phyloP scores from a whole-genome alignment of 73 alveolate species.

The Tetrahymena borealis region DNA sequence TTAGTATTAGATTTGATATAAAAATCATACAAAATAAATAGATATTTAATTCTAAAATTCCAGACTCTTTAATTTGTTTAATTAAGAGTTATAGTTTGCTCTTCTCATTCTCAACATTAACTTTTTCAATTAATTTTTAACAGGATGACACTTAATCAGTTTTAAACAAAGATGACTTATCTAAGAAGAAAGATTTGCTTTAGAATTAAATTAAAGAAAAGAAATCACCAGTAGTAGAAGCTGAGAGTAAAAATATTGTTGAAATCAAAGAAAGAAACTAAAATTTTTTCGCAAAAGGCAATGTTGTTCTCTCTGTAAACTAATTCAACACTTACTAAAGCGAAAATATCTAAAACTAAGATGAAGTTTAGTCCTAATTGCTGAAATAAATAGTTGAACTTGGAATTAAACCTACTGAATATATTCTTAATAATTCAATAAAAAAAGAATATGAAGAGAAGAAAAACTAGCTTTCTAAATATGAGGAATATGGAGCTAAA shows the following conservation, averaged over 20 bases:
- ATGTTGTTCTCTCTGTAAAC: not conserved
- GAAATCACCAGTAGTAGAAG: not conserved
- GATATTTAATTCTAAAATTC: no score
- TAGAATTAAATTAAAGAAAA: not conserved
- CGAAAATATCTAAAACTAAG: not conserved
- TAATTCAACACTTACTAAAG: not conserved
- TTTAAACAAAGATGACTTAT: not conserved
- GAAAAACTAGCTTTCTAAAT: not conserved
- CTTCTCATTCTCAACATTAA: no score
- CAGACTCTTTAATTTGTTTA: no score
- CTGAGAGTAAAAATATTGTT: not conserved
- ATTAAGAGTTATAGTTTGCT: no score
- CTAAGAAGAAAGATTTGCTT: not conserved
- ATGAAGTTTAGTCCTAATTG: not conserved
- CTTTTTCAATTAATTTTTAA: no score
- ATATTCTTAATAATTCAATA: not conserved
- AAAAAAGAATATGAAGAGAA: not conserved
- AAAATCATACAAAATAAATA: no score
- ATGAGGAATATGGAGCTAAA: not conserved
- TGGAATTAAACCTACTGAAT: not conserved
- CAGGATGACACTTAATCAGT: not conserved
- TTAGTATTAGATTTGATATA: no score
- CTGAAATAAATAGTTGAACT: not conserved
- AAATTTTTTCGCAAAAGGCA: not conserved
- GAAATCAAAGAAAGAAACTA: not conserved